These are phyloP conservation scores for Termitomyces sp. DNA, from an alignment of 1,284 basidiomycete genomes.

Conservation along the genomic window DNA sequence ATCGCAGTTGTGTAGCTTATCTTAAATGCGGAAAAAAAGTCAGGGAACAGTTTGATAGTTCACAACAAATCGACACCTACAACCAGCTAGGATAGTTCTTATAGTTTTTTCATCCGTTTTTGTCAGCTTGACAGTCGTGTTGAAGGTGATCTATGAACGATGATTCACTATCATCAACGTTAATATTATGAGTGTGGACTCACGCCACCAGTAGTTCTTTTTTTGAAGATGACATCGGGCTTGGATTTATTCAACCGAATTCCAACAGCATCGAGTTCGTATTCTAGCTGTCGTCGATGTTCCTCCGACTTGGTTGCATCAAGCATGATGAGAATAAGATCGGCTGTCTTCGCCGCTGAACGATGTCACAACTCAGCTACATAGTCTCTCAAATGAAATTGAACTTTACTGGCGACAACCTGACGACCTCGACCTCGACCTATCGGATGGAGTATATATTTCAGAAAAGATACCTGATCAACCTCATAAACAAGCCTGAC, in stretches of 20 bases:
- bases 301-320: conserved; percentile 97
- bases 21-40: conserved; percentile 29
- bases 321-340: conserved; percentile 91
- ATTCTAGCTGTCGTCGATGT: conserved; percentile 83
- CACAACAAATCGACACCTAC: conserved; percentile 38
- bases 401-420: conserved; percentile 74
- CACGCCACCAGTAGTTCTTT: conserved; percentile 88
- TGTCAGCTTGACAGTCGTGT: conserved; percentile 87
- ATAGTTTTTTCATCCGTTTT: conserved; percentile 95
- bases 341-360: conserved; percentile 90
- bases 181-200: conserved; percentile 26
- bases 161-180: background rate
- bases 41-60: background rate
- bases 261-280: conserved; percentile 94
- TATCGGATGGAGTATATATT: conserved; percentile 20
- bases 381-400: conserved; percentile 1
- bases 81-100: conserved; percentile 83
- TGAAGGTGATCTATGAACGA: conserved; percentile 56
- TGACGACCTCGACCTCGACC: conserved; percentile 92
- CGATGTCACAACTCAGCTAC: conserved; percentile 5
- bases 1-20: conserved; percentile 90
- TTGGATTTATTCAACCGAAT: conserved; percentile 88
- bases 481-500: conserved; percentile 24
- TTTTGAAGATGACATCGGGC: conserved; percentile 85
- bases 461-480: background rate